Base-by-base conservation (phyloP, 2,329 filamentous ascomycete genomes). In the Lachnellula occidentalis region DNA sequence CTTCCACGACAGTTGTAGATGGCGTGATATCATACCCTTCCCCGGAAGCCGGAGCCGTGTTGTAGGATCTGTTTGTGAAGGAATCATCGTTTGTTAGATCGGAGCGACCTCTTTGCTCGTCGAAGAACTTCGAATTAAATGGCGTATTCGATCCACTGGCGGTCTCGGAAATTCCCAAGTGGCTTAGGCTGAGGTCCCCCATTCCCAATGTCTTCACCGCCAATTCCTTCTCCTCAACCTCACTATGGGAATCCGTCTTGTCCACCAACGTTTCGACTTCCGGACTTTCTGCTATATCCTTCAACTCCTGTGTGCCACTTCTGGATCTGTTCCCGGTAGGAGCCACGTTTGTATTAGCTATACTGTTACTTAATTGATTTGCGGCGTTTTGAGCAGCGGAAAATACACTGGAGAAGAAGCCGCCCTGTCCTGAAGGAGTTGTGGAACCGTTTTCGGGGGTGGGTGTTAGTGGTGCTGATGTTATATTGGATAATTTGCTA, bases 391-490 rank as follows among this genome's bases (percentile, higher is more conserved):
- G 92, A 17, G 94, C 94, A 45, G 87, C 92, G 41, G 90, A 92
- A 60, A 99, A 83, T 67, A 99, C 88, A 24, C 89, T 92, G 4
- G 90, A 95, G 72, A 99, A 97, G 74, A 99, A 97, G 1, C 91
- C 86, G 37, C 80, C 76, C 52, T 81, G 78, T 31, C 80, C 76
- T 34, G 82, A 66, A 63, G 80, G 77, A 57, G 76, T 50, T 58
- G 72, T 58, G 58, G 71, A 71, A 3, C 71, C 85, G 70, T 73
- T 78, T 69, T 96, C 92, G 37, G 82, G 77, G 0, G 86, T 88
- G 7, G 91, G 89, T 3, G 91, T 88, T 50, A 94, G 75, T 8
- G 91, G 87, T 15, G 81, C 83, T 52, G 81, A 78, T 60, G 85
- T 85, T 48, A 85, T 84, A 60, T 82, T 91, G 34, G 92, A 95